Conservation (phyloP, 768 basidiomycete species). For the Lentinula lateritia region DNA sequence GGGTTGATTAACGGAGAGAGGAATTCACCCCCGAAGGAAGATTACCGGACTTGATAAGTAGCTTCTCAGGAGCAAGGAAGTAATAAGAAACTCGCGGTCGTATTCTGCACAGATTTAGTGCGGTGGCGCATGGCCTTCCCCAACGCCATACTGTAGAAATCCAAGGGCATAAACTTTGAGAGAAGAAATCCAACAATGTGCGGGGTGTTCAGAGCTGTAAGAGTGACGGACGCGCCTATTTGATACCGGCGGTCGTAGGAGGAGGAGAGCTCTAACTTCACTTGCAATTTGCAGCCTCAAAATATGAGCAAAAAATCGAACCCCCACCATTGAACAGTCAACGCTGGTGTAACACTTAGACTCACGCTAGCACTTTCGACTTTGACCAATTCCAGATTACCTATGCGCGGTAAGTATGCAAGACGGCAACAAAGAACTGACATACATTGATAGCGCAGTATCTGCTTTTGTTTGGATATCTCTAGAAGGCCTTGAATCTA, state of each 20-base stretch:
- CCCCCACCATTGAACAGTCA: too few relatives aligned
- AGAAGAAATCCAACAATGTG: background rate
- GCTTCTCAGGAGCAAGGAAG: background rate
- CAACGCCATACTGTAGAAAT: background rate
- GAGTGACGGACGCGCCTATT: background rate
- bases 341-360: too few relatives aligned
- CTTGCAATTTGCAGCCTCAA: too few relatives aligned
- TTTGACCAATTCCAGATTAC: too few relatives aligned
- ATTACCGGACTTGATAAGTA: background rate
- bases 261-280: too few relatives aligned
- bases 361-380: too few relatives aligned
- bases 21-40: background rate
- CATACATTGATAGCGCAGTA: too few relatives aligned
- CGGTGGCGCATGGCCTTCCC: background rate
- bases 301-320: too few relatives aligned
- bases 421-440: too few relatives aligned
- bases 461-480: too few relatives aligned
- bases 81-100: background rate
- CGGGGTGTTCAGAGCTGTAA: background rate
- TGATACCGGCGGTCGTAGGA: background rate
- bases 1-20: background rate
- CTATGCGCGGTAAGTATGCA: too few relatives aligned
- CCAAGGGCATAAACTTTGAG: background rate
- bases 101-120: background rate
- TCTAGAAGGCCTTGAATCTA: too few relatives aligned